Conservation (phyloP, 1,139 yeast species). For the Diutina mesorugosa region DNA sequence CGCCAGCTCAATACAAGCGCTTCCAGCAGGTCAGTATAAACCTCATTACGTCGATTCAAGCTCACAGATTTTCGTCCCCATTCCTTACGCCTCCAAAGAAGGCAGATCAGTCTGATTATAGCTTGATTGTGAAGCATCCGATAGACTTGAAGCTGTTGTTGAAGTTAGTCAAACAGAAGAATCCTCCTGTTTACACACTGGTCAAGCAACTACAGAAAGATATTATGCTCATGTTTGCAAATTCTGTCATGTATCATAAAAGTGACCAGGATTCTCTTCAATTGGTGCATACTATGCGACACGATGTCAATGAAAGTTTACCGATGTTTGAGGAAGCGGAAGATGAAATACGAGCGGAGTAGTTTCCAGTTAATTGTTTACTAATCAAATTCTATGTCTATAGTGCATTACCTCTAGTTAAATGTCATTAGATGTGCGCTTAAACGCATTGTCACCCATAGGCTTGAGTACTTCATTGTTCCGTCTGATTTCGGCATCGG, state of each 20-base stretch:
- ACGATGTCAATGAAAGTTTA: slow-evolving; percentile 38
- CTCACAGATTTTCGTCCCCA: slow-evolving; percentile 65
- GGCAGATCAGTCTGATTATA: slow-evolving; percentile 59
- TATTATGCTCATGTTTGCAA: slow-evolving; percentile 67
- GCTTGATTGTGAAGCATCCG: slow-evolving; percentile 48
- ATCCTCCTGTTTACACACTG: slow-evolving; percentile 33
- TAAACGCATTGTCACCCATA: background rate
- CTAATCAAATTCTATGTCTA: background rate
- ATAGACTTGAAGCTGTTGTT: slow-evolving; percentile 55
- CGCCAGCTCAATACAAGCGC: slow-evolving; percentile 17
- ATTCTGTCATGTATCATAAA: slow-evolving; percentile 71
- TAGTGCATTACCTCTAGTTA: slow-evolving; percentile 2
- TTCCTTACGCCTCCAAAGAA: slow-evolving; percentile 58
- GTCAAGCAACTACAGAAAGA: slow-evolving; percentile 57
- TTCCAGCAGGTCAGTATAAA: slow-evolving; percentile 46
- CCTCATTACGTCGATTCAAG: slow-evolving; percentile 49
- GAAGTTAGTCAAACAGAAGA: slow-evolving; percentile 37
- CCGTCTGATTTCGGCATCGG: background rate
- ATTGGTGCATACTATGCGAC: slow-evolving; percentile 58
- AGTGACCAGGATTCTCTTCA: slow-evolving; percentile 48
- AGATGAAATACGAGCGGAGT: background rate
- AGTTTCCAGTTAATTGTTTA: background rate
- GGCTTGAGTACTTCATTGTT: background rate
- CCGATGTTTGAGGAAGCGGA: slow-evolving; percentile 34
- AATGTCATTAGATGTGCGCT: background rate